Conservation (phyloP, 331 rosid species). For the Stylosanthes scabra region DNA sequence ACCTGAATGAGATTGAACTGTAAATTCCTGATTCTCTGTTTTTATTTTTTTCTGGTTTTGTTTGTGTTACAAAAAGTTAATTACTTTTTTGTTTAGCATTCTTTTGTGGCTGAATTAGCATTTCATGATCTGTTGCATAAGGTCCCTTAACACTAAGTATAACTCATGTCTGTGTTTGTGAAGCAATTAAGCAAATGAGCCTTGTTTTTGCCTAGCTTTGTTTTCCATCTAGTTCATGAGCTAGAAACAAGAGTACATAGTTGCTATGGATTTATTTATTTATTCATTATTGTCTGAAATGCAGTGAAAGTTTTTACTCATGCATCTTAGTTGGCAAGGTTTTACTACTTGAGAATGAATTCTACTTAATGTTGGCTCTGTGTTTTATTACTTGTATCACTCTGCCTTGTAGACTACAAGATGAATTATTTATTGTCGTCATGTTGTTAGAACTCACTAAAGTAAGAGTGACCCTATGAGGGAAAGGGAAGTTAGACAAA, state of each 20-base stretch:
- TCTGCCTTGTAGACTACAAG: neutral
- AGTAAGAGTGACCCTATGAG: too few species aligned
- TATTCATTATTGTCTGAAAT: constrained; percentile 33
- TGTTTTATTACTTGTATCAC: neutral
- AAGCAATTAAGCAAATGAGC: constrained; percentile 10
- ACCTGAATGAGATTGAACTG: constrained; percentile 98
- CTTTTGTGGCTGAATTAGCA: constrained; percentile 14
- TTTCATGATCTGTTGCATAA: constrained; percentile 24
- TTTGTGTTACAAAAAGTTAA: constrained; percentile 6
- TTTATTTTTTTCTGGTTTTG: constrained; percentile 26
- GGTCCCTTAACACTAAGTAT: neutral
- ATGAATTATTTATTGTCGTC: neutral
- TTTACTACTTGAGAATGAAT: neutral
- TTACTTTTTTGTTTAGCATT: constrained; percentile 17
- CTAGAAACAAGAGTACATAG: too few species aligned
- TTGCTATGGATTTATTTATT: neutral
- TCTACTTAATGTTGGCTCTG: constrained; percentile 8
- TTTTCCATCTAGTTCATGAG: too few species aligned
- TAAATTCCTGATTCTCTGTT: constrained; percentile 46
- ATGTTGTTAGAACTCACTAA: neutral
- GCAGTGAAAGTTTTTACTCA: constrained; percentile 69
- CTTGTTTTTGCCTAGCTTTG: constrained; percentile 6
- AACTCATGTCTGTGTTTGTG: constrained; percentile 1
- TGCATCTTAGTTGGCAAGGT: neutral
- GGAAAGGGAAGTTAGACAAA: too few species aligned